Evolutionary conservation across 108 stramenopile genomes (phyloP).

Genomic region (Epithemia pelagica): DNA sequence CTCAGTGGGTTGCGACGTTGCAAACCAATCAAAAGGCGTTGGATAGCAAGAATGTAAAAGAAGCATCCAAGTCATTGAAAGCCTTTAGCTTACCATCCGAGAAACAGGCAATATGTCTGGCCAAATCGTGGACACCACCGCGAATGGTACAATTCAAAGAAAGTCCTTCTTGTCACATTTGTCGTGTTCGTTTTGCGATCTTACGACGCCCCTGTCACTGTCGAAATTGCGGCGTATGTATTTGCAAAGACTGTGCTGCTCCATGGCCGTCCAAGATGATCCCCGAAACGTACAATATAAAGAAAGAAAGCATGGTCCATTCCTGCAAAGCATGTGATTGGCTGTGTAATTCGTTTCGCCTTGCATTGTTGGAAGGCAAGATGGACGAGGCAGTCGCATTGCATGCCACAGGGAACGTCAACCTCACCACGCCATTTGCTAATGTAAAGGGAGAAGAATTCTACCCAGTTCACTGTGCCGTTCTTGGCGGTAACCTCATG

Average conservation of each 20-base stretch:
- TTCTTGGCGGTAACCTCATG: constrained; percentile 40
- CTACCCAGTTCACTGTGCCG: constrained; percentile 39
- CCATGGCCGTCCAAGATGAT: constrained; percentile 53
- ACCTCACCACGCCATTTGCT: constrained; percentile 22
- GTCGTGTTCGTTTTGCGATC: constrained; percentile 35
- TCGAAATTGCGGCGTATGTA: constrained; percentile 53
- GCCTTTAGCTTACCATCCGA: constrained; percentile 39
- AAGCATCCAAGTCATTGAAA: constrained; percentile 32
- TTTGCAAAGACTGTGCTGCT: constrained; percentile 34
- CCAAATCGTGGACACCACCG: constrained; percentile 42
- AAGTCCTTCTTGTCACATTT: constrained; percentile 36
- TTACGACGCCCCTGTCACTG: constrained; percentile 53
- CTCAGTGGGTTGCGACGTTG: constrained; percentile 43
- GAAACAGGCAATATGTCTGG: constrained; percentile 36
- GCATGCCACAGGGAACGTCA: constrained; percentile 41
- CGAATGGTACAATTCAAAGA: constrained; percentile 35
- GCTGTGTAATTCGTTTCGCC: constrained; percentile 42
- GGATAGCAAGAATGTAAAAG: constrained; percentile 34
- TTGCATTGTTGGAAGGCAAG: constrained; percentile 52
- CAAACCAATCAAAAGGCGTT: constrained; percentile 54
- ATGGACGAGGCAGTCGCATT: constrained; percentile 40
- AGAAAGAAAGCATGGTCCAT: constrained; percentile 33
- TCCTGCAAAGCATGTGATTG: constrained; percentile 52
- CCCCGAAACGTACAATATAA: constrained; percentile 57
- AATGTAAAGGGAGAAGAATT: constrained; percentile 47